Conservation (phyloP, 2,329 filamentous ascomycete species). For the Berkeleyomyces rouxiae region DNA sequence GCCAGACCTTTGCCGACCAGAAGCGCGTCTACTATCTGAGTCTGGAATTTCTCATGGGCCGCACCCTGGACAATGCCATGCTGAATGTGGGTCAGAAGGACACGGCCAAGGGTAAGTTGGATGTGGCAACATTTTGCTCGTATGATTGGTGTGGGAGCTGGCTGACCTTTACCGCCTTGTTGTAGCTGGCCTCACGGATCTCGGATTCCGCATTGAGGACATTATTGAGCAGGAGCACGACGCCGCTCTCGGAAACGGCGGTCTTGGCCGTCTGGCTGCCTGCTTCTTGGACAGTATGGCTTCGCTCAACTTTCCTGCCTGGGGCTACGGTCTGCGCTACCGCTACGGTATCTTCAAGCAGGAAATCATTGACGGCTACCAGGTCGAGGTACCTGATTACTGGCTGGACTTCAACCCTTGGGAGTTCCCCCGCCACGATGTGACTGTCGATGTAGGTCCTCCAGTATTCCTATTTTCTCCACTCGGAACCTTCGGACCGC, state of each 20-base stretch:
- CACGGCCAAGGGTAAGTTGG: constrained; percentile 51
- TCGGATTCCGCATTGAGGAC: constrained; percentile 95
- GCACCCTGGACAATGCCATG: constrained; percentile 96
- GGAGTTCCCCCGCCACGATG: constrained; percentile 93
- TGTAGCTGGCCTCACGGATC: constrained; percentile 64
- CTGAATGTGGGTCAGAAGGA: constrained; percentile 85
- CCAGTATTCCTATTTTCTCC: not conserved
- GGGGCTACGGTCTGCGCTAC: constrained; percentile 94
- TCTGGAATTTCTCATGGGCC: constrained; percentile 93
- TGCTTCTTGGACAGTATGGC: constrained; percentile 96
- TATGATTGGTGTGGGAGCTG: not conserved
- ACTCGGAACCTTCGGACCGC: not conserved
- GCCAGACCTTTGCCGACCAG: constrained; percentile 74
- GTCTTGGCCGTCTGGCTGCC: constrained; percentile 81
- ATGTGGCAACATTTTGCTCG: not conserved
- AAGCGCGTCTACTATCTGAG: constrained; percentile 97
- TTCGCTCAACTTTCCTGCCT: constrained; percentile 85
- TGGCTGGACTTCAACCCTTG: constrained; percentile 99
- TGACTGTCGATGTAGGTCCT: constrained; percentile 61
- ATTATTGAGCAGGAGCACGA: constrained; percentile 90
- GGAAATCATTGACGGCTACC: constrained; percentile 94
- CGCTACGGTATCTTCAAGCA: constrained; percentile 98
- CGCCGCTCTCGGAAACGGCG: constrained; percentile 88
- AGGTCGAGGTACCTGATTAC: constrained; percentile 95
- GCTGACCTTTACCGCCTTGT: constrained; percentile 14